These are phyloP conservation scores for Alternaria novae-zelandiae DNA, from an alignment of 2,329 filamentous ascomycete species.

Conservation along the genomic window DNA sequence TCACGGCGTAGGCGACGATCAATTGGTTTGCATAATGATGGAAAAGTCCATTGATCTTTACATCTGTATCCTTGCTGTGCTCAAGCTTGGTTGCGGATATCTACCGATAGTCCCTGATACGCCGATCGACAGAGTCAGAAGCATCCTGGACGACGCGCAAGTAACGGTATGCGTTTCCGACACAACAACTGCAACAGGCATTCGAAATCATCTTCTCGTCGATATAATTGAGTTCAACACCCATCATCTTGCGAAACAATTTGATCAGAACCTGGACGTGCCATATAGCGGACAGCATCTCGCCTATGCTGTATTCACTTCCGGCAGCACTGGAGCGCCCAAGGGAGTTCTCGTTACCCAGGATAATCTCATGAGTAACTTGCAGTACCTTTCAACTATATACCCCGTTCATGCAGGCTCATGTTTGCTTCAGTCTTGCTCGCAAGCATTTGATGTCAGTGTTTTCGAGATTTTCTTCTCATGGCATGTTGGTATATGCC, in stretches of 20 bases:
- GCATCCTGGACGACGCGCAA: constrained; percentile 68
- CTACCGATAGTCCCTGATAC: constrained; percentile 79
- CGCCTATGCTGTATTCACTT: constrained; percentile 83
- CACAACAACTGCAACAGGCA: constrained; percentile 5
- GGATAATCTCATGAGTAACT: constrained; percentile 75
- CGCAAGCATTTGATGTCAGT: constrained; percentile 84
- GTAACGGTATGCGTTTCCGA: constrained; percentile 58
- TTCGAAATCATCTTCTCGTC: constrained; percentile 10
- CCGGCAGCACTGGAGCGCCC: constrained; percentile 79
- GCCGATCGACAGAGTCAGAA: constrained; percentile 64
- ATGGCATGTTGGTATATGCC: constrained; percentile 77
- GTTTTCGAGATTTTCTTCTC: constrained; percentile 91
- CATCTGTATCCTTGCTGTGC: constrained; percentile 72
- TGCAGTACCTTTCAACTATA: constrained; percentile 68
- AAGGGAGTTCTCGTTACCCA: constrained; percentile 83
- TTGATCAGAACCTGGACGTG: constrained; percentile 47
- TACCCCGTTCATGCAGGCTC: constrained; percentile 66
- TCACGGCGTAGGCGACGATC: constrained; percentile 57
- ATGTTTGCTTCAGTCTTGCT: constrained; percentile 80
- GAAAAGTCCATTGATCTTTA: constrained; percentile 79
- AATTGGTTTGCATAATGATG: constrained; percentile 75
- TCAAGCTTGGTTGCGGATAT: constrained; percentile 80
- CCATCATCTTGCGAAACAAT: constrained; percentile 40
- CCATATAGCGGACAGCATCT: constrained; percentile 57
- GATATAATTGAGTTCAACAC: constrained; percentile 39